These are phyloP conservation scores for Penicillium sp. DNA, from an alignment of 2,329 filamentous ascomycete species.

Conservation along the genomic window DNA sequence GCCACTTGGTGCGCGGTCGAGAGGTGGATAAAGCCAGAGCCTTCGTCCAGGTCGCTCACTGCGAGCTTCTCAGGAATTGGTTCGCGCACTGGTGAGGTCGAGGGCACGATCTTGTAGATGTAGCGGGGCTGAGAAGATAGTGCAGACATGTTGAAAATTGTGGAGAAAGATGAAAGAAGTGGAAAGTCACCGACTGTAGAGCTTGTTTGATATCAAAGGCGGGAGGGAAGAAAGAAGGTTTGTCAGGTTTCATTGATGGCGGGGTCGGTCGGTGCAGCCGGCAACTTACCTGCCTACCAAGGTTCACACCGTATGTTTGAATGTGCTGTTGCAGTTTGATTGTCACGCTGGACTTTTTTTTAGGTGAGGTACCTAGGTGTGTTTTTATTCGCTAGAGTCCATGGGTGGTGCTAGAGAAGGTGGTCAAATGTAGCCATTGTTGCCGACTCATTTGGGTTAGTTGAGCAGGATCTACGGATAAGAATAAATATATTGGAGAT, in stretches of 20 bases:
- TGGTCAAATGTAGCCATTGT: no score
- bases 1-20: constrained; percentile 41
- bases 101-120: constrained; percentile 44
- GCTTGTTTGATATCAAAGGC: background rate
- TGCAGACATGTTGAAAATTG: constrained; percentile 13
- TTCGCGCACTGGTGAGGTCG: constrained; percentile 36
- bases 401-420: no score
- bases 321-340: background rate
- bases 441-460: no score
- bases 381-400: no score
- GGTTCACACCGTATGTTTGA: background rate
- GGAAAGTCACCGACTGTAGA: background rate
- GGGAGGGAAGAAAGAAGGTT: background rate
- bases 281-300: background rate
- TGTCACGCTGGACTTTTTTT: background rate
- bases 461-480: no score
- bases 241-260: constrained; percentile 7
- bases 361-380: no score
- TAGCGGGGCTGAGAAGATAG: constrained; percentile 29
- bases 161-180: background rate
- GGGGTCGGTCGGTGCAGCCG: constrained; percentile 17
- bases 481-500: no score
- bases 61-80: constrained; percentile 38
- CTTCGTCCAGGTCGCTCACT: constrained; percentile 39
- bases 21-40: constrained; percentile 42